These are phyloP conservation scores for Pythium brachiatum DNA, from an alignment of 352 stramenopile species.

Conservation along the genomic window DNA sequence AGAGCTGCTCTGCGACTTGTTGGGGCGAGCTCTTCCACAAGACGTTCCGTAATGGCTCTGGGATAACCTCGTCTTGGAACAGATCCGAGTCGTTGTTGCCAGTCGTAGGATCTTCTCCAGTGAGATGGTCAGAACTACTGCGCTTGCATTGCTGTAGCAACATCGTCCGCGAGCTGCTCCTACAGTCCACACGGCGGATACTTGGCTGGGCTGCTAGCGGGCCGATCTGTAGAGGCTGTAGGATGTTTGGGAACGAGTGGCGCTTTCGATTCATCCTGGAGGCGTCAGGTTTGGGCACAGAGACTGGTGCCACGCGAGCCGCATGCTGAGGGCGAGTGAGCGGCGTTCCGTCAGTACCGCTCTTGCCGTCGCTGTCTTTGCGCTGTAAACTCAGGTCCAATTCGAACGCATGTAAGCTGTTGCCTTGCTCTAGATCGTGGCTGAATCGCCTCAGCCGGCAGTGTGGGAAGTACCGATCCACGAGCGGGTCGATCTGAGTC, in stretches of 20 bases:
- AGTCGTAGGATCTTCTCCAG: not conserved
- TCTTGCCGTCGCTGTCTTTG: constrained; percentile 14
- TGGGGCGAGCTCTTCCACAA: constrained; percentile 51
- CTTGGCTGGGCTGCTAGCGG: constrained; percentile 2
- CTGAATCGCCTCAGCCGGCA: constrained; percentile 65
- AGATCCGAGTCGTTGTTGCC: constrained; percentile 37
- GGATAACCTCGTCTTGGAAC: constrained; percentile 40
- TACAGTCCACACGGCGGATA: not conserved
- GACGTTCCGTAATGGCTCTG: constrained; percentile 41
- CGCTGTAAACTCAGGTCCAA: constrained; percentile 19
- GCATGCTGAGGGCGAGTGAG: constrained; percentile 12
- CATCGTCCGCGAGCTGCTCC: constrained; percentile 1
- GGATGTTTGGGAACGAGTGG: constrained; percentile 65
- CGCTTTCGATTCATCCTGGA: constrained; percentile 44
- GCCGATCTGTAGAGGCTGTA: constrained; percentile 28
- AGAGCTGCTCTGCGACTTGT: constrained; percentile 63
- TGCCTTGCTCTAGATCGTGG: constrained; percentile 39
- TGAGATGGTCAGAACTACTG: constrained; percentile 20
- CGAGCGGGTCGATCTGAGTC: constrained; percentile 38
- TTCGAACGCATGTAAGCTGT: constrained; percentile 15
- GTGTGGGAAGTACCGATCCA: constrained; percentile 72
- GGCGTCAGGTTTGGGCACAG: constrained; percentile 24
- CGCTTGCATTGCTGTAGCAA: constrained; percentile 19
- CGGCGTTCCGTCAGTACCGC: not conserved
- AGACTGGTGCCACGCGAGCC: constrained; percentile 21